phyloP scores from a whole-genome alignment of 106 monocot species.

The Allium sativum region DNA sequence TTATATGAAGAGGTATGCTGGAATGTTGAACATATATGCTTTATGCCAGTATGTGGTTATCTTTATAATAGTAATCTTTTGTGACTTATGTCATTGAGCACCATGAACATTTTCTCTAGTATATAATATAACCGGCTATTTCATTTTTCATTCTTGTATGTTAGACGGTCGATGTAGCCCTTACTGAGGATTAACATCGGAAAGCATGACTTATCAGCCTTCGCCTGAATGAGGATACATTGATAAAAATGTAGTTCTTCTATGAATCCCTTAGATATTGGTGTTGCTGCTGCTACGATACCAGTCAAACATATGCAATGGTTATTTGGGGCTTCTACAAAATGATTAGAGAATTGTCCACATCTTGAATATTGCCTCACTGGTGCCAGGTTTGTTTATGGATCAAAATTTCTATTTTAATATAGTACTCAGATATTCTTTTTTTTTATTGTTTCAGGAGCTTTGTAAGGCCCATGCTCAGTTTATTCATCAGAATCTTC shows the following conservation, averaged over 20 bases:
- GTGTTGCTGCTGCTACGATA: slow-evolving; percentile 47
- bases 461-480: slow-evolving; percentile 74
- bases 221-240: slow-evolving; percentile 82
- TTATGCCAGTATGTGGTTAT: too few relatives aligned
- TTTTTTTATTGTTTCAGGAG: slow-evolving; percentile 37
- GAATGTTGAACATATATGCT: too few relatives aligned
- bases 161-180: slow-evolving; percentile 72
- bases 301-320: slow-evolving; percentile 83
- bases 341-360: slow-evolving; percentile 76
- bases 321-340: slow-evolving; percentile 73
- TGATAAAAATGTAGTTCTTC: slow-evolving; percentile 86
- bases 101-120: neutral
- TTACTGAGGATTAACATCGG: slow-evolving; percentile 38
- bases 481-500: slow-evolving; percentile 79
- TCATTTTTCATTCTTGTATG: too few relatives aligned
- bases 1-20: too few relatives aligned
- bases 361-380: slow-evolving; percentile 80
- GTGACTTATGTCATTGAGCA: too few relatives aligned
- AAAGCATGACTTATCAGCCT: slow-evolving; percentile 79
- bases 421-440: slow-evolving; percentile 1
- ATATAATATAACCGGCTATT: too few relatives aligned
- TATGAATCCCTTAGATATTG: slow-evolving; percentile 60
- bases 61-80: too few relatives aligned
- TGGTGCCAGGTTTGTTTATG: slow-evolving; percentile 73
- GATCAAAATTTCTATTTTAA: neutral